Conservation (phyloP, 805 yeast species). For the Saccharomycopsis guyanensis region DNA sequence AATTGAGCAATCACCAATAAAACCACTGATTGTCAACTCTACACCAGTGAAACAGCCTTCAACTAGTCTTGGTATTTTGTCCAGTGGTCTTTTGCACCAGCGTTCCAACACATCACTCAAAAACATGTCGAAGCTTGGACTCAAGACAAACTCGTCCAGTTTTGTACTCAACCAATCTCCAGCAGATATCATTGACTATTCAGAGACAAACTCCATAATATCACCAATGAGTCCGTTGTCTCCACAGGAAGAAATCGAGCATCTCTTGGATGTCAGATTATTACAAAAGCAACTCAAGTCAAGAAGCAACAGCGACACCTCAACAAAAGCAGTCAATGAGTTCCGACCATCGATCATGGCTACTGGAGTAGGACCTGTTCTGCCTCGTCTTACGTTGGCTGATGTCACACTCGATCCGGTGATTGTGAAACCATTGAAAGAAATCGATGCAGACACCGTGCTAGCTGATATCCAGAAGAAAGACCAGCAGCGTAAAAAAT, state of each 20-base stretch:
- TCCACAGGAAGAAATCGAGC: neutral
- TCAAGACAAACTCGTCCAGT: neutral
- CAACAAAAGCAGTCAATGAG: neutral
- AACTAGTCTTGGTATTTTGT: too few relatives aligned
- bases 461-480: neutral
- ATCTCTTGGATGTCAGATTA: neutral
- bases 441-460: neutral
- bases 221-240: neutral
- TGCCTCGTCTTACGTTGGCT: neutral
- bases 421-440: neutral
- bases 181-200: neutral
- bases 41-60: too few relatives aligned
- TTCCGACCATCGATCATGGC: neutral
- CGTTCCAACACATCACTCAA: neutral
- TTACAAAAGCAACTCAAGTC: neutral
- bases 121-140: neutral
- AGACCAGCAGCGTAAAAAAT: neutral
- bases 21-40: too few relatives aligned
- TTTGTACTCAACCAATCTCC: neutral
- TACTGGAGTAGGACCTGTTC: neutral
- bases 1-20: too few relatives aligned
- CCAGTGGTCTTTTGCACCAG: too few relatives aligned
- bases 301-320: neutral
- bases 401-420: neutral
- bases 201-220: neutral